Evolutionary conservation across 2,329 filamentous ascomycete genomes (phyloP).

Genomic region (Colletotrichum shisoi): DNA sequence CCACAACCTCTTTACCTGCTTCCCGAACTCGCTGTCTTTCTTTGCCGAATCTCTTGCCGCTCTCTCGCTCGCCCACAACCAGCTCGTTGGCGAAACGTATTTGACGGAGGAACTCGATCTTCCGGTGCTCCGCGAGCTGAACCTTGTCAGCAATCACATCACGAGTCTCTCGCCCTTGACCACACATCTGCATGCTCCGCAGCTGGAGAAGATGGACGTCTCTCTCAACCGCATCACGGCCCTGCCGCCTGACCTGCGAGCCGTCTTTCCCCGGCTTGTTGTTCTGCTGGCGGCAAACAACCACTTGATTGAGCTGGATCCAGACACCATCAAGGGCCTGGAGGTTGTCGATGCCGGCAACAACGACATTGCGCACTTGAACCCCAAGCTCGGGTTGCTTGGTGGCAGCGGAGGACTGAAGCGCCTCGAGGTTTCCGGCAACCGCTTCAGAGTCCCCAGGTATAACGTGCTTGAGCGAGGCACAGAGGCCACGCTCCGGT

Average conservation of each 20-base stretch:
- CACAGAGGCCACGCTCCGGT: conserved; percentile 82
- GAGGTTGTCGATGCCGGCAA: conserved; percentile 80
- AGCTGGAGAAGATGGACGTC: conserved; percentile 78
- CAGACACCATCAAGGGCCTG: conserved; percentile 76
- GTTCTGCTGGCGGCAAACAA: conserved; percentile 82
- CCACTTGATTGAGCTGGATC: conserved; percentile 74
- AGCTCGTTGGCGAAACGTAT: conserved; percentile 70
- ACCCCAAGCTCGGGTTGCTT: conserved; percentile 80
- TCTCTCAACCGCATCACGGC: conserved; percentile 81
- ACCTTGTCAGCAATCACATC: conserved; percentile 77
- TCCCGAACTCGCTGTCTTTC: conserved; percentile 75
- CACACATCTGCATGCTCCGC: conserved; percentile 73
- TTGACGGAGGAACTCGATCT: conserved; percentile 73
- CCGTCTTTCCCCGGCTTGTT: conserved; percentile 72
- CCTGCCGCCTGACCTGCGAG: conserved; percentile 69
- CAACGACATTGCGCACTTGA: conserved; percentile 84
- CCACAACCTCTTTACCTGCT: conserved; percentile 74
- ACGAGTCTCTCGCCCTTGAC: conserved; percentile 73
- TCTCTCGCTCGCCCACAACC: conserved; percentile 79
- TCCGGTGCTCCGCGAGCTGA: conserved; percentile 78
- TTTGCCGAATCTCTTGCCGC: conserved; percentile 75
- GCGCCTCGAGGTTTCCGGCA: conserved; percentile 80
- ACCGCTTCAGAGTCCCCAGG: conserved; percentile 85
- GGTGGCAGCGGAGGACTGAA: conserved; percentile 68
- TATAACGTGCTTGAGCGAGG: conserved; percentile 86